Base-by-base conservation (phyloP, 768 basidiomycete genomes). In the Tremella mesenterica region DNA sequence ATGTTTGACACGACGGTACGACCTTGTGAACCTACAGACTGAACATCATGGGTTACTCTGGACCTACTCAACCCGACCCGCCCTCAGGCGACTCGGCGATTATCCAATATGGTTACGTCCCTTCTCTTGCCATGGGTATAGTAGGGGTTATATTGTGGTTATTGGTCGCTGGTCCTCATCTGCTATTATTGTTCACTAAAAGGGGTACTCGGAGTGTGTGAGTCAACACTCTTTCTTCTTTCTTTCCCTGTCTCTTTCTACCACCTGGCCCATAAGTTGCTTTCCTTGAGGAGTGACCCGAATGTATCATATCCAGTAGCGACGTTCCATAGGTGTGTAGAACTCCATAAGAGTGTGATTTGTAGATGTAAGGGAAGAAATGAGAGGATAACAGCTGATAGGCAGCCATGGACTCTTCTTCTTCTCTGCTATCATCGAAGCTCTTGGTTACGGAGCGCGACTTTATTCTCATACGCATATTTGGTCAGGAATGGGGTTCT, bases 371-470 rank as follows among this genome's bases (percentile, higher is more conserved):
- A n/a, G n/a, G n/a, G n/a, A n/a, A n/a, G n/a, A n/a, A n/a, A 16
- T 20, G 27, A 14, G 36, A 36, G 18, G 9, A 25, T 10, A 10
- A 0, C 10, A 6, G 36, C 41, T 23, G 48, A 43, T 26, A 29
- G 28, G 18, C 26, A 53, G 58, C n/a, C 57, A 59, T 39, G 52
- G 57, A 14, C 34, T 61, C 10, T 38, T 57, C 25, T 58, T 54
- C 53, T 56, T 62, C 39, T 48, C 56, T 20, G 39, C 36, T 41
- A 16, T 60, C 21, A 49, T 57, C 29, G 64, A 65, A 39, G 56
- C 49, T 36, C 38, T 65, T 12, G 64, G 64, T 16, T 65, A 57
- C 30, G 64, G 61, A 12, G 60, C 61, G 1, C 46, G 64, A 50
- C 55, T 65, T 20, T 65, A 53, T 26, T 56, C 41, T 26, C 61